Evolutionary conservation across 2,329 filamentous ascomycete species (phyloP), one percentile per base, ranked within the genome.

Genomic region (Alternaria ventricosa): DNA sequence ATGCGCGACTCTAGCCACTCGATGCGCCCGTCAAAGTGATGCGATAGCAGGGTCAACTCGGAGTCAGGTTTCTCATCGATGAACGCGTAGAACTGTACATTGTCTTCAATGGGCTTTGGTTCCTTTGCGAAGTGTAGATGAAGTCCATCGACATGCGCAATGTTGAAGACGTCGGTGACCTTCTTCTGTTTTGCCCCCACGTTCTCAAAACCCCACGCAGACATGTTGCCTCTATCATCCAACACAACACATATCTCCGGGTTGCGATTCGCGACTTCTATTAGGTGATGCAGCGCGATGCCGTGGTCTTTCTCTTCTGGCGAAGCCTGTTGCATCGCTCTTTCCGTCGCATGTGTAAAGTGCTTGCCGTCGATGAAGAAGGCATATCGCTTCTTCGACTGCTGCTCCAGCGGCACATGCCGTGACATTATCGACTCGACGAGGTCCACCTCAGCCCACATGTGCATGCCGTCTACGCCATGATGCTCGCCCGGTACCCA

Each of bases 141-240:
- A 60, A 90, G 69, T 2, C 86, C 86, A 72, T 92, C 88, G 25
- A 94, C 87, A 73, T 96, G 92, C 1, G 93, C 89, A 70, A 97
- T 90, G 74, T 93, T 96, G 82, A 96, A 96, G n/a, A 95, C 87
- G 65, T 90, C 89, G 27, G 88, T 85, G 5, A 87, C 84, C 63
- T 87, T 88, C 69, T 87, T 88, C 30, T 85, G 83, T 74, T 90
- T 93, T 71, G 88, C 89, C 36, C 91, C 90, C 20, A 97, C 87
- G 74, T 95, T 94, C 78, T 98, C 94, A 60, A 99, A 82, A 0
- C 93, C 95, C 92, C 95, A 97, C 0, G 93, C 93, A 44, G 92
- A 94, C 91, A 98, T 93, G 68, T 90, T 89, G 1, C 95, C 95
- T 51, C 86, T 84, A n/a, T 90, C 89, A 79, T 98, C 93, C 51